Evolutionary conservation across 768 basidiomycete species (phyloP).

Genomic region (Lactarius hatsudake): DNA sequence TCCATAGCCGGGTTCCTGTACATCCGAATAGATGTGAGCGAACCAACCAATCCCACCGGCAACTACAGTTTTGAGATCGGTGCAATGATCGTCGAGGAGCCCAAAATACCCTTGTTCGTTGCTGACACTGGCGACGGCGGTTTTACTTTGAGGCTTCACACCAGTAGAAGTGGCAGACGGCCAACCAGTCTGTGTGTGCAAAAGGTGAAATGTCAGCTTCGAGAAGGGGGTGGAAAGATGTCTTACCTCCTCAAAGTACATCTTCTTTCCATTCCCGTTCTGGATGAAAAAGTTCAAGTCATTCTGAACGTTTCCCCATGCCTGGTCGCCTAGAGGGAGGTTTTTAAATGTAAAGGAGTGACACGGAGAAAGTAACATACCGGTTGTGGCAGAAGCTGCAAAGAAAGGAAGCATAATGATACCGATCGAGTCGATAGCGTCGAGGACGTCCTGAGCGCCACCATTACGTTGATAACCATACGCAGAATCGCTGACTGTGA

Average conservation of each 20-base stretch:
- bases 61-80: slow-evolving; percentile 53
- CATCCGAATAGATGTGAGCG: slow-evolving; percentile 73
- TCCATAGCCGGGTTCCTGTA: slow-evolving; percentile 66
- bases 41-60: slow-evolving; percentile 79
- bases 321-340: slow-evolving; percentile 42
- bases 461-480: slow-evolving; percentile 45
- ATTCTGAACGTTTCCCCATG: slow-evolving; percentile 58
- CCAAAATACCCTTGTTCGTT: slow-evolving; percentile 53
- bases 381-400: slow-evolving; percentile 50
- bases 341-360: neutral
- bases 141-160: slow-evolving; percentile 60
- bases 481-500: slow-evolving; percentile 49
- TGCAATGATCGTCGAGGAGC: slow-evolving; percentile 62
- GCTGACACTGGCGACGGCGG: slow-evolving; percentile 49
- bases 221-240: neutral
- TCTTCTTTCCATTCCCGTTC: slow-evolving; percentile 65
- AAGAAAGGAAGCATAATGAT: slow-evolving; percentile 73
- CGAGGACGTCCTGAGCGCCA: slow-evolving; percentile 52
- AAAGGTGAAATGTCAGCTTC: neutral
- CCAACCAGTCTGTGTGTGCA: slow-evolving; percentile 61
- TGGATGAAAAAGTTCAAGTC: slow-evolving; percentile 66
- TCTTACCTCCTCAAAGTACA: slow-evolving; percentile 63
- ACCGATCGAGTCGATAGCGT: slow-evolving; percentile 60
- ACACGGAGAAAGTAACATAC: slow-evolving; percentile 35
- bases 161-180: slow-evolving; percentile 58